Evolutionary conservation across 73 alveolate genomes (phyloP), one percentile per base, ranked within the genome.

Genomic region (Urostyla sp.): DNA sequence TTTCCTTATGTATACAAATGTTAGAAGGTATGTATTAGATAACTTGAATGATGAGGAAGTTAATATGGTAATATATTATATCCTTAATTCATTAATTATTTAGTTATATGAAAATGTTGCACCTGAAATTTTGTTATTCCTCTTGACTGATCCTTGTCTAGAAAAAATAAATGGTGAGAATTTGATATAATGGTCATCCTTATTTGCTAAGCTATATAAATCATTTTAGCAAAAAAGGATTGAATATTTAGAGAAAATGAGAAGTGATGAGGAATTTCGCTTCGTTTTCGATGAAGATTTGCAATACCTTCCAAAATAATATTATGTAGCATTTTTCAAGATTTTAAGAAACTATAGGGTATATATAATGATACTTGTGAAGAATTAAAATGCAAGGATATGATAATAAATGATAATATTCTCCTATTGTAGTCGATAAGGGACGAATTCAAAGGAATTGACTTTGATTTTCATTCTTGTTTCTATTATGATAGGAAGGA

Each of bases 201-300:
- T 66, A 36, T 53, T 66, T 38, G 67, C 46, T 45, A 28, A 28
- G 7, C 38, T 48, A 34, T 80, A 80, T 36, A 31, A 51, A 37
- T 18, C 21, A 30, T 80, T 44, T 46, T 50, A 55, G 5, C 24
- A 18, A 18, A 28, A 80, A 11, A 61, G 90, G 46, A 23, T 52
- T 0, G 90, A 80, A 18, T 43, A 31, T 20, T 21, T 80, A 36
- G 76, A 80, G 53, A 37, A 27, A 20, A 80, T 60, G 90, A 80
- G 38, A 45, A 73, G 67, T 61, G 79, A 73, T 20, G 83, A 66
- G 2, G 31, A 32, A 18, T 63, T 66, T 30, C 26, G 79, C 32
- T 80, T 80, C 31, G 80, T 80, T 16, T 80, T 80, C 67, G 90
- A 80, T 50, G 90, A 80, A 51, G 90, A 80, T 50, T 16, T 80